Conservation (phyloP, 352 stramenopile genomes). For the Phytophthora pluvialis region DNA sequence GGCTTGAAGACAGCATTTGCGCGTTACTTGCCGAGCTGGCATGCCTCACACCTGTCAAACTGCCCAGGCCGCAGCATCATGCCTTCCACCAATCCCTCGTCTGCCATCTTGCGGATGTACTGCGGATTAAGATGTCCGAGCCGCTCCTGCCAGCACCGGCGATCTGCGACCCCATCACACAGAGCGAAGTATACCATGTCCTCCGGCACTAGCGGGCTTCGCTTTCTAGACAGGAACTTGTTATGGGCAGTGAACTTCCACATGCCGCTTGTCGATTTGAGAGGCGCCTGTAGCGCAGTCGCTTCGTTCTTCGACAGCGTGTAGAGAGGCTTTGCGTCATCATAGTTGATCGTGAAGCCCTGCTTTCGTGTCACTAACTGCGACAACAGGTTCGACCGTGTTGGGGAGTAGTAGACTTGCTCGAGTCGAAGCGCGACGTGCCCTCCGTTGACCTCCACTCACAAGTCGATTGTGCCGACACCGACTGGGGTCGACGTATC, state of each 20-base stretch:
- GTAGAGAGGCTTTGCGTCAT: background rate
- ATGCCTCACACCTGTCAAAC: background rate
- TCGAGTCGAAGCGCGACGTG: background rate
- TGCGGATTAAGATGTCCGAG: background rate
- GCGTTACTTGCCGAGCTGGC: background rate
- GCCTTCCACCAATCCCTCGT: background rate
- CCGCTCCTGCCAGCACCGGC: background rate
- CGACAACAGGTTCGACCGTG: background rate
- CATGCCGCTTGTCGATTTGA: background rate
- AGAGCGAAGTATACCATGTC: background rate
- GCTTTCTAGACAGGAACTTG: background rate
- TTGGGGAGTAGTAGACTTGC: background rate
- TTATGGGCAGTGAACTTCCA: constrained; percentile 15
- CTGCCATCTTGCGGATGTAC: background rate
- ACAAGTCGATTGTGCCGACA: constrained; percentile 1
- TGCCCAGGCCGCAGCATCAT: background rate
- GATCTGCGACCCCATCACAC: background rate
- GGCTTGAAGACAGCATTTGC: background rate
- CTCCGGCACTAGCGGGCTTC: background rate
- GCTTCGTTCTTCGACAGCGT: background rate
- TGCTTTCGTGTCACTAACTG: background rate
- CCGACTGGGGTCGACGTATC: background rate
- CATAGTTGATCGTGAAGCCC: constrained; percentile 3
- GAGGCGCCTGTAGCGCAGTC: background rate
- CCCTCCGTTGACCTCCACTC: background rate